Base-by-base conservation (phyloP, 1,139 yeast genomes). In the Candida pseudoviswanathii region DNA sequence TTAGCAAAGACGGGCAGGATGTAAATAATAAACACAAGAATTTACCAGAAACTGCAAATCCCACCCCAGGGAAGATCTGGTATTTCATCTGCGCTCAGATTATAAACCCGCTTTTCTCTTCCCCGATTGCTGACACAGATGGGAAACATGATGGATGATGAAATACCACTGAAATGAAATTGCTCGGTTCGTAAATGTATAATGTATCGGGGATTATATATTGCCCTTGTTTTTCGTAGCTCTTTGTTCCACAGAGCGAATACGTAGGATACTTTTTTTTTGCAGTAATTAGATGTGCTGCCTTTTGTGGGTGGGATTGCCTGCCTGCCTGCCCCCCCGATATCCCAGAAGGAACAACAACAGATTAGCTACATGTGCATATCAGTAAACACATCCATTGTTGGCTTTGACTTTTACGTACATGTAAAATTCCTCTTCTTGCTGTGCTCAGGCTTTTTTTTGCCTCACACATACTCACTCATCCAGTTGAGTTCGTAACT, bases 11-110 rank as follows among this genome's bases (percentile, higher is more conserved):
- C 11, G 5, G 11, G 10, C 6, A 10, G 11, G 22, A 33, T 4
- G 21, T n/a, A n/a, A 33, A 33, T 11, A 33, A 33, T 33, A 33
- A 33, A 33, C 37, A 33, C 37, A 33, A 33, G 37, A 33, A 33
- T 11, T 33, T 33, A 27, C 16, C 16, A 16, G 16, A 16, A 16
- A 33, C 37, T 33, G 37, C 37, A 33, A 33, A 33, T 11, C 37
- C 21, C 37, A 33, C 21, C 37, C 11, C 21, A 33, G 21, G 21
- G 37, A 33, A 11, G 37, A 33, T 33, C 37, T 33, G 11, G 37
- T n/a, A 33, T 33, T 33, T 33, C 37, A n/a, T 33, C 37, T 33
- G 37, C 37, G 21, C 4, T 4, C 7, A 6, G 9, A 33, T 9
- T 9, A 31, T 11, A 31, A 31, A 31, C 34, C 21, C 37, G 8